Evolutionary conservation across 768 basidiomycete species (phyloP), one percentile per base, ranked within the genome.

Genomic region (Suillus plorans): DNA sequence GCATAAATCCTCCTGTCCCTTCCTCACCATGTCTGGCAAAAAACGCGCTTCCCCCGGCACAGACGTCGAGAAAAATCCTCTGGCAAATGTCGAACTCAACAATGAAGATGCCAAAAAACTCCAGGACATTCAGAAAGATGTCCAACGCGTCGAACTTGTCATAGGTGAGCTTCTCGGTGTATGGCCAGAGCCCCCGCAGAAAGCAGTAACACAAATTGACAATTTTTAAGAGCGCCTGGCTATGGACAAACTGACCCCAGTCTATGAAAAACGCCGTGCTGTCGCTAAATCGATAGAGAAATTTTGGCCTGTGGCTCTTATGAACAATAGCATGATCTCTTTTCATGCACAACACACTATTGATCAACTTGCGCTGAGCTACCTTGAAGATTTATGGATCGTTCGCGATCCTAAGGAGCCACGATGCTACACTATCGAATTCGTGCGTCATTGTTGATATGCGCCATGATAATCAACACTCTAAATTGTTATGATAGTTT

Each of bases 361-460:
- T 22, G 95, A 97, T 78, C 86, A 89, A 74, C 82, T 87, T 67
- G 95, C 95, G 14, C 77, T 97, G 77, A 88, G 85, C 75, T 92
- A 90, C 75, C 80, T 96, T 64, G 89, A 93, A 72, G 93, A 97
- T 70, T 69, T 97, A 25, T 95, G 94, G 91, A 80, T 97, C 44
- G 82, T 79, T 64, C 86, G 92, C 62, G 89, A 96, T 73, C 70
- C 82, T 49, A 76, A 77, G 50, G 95, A 97, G 75, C 87, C 88
- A 63, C 80, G 95, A 70, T 89, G 88, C 72, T 97, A 89, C 80
- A 90, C 89, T 59, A 77, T 97, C 63, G 90, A 95, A 81, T 94
- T 97, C 78, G 95, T 96, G 76, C 72, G 95, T 86, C 39, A 25
- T 60, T 39, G 60, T 59, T 63, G 60, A 62, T 52, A 28, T 61